Evolutionary conservation across 139 green algal species (phyloP), one percentile per base, ranked within the genome.

Genomic region (Yamagishiella unicocca): DNA sequence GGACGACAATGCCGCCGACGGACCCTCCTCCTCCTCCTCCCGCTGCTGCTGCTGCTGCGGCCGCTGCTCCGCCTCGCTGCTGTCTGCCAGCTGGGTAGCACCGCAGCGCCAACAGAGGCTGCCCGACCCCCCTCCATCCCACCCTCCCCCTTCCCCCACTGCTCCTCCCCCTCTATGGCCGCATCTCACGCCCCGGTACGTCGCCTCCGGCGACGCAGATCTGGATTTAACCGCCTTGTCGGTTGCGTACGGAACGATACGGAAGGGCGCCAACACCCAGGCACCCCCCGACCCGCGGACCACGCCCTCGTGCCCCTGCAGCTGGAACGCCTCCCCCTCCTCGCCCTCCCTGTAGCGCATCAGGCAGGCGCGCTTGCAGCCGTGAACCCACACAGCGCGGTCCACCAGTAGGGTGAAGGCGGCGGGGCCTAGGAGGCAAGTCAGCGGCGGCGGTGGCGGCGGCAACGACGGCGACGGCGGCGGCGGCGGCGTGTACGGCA

Each of bases 221-320:
- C n/a, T n/a, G n/a, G n/a, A n/a, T n/a, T n/a, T n/a, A n/a, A n/a
- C n/a, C n/a, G n/a, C n/a, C n/a, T n/a, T n/a, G n/a, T n/a, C n/a
- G n/a, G n/a, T n/a, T n/a, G n/a, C 37, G 5, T 76, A 6, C 37
- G 50, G 75, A 53, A 19, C 53, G 35, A 83, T 42, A 25, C 53
- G 53, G 53, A 70, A 83, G 33, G 75, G 75, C 53, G 75, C 75
- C 33, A 83, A 35, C 14, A 71, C 50, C 75, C 75, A 83, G 10
- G 54, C 75, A 19, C 75, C 75, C n/a, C 75, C 75, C 33, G 53
- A 83, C 1, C 53, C 75, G 2, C 75, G 35, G 2, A 83, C 75
- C 1, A 83, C 53, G 19, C 54, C 75, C 53, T 70, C 75, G 37
- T 83, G 50, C 24, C 50, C 50, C 29, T 12, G 12, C 72, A 82